Percentiles rank a stretch among this genome's conserved stretches.
Evolutionary conservation across 148 eudicot species (phyloP).

Genomic region (Persicaria tinctoria): DNA sequence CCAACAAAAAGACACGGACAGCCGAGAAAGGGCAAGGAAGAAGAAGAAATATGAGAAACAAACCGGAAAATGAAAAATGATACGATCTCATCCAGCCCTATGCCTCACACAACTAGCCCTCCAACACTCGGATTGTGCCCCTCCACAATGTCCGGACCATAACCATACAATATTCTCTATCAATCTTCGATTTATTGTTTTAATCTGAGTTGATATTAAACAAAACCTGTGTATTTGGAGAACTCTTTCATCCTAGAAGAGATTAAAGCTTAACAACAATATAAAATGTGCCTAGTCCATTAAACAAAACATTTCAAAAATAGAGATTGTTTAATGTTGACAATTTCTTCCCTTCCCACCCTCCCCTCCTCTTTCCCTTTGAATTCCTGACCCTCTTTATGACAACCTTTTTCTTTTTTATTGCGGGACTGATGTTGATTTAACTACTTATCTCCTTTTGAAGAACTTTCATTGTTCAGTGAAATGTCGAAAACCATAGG

Average conservation of each 20-base stretch:
- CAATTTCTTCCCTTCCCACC: not conserved
- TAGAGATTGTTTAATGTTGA: not conserved
- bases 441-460: not conserved
- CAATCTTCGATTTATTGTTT: too few relatives aligned
- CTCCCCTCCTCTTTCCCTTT: not conserved
- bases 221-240: not conserved
- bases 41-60: too few relatives aligned
- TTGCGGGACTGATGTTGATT: not conserved
- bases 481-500: not conserved
- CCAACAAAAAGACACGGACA: too few relatives aligned
- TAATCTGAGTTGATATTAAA: too few relatives aligned
- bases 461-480: not conserved
- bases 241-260: constrained; percentile 1
- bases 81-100: too few relatives aligned
- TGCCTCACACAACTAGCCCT: too few relatives aligned
- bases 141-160: too few relatives aligned
- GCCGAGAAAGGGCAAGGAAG: too few relatives aligned
- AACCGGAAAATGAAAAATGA: too few relatives aligned
- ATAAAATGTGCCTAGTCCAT: not conserved
- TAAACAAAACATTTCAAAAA: not conserved
- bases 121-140: too few relatives aligned
- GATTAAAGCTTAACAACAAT: not conserved
- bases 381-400: not conserved
- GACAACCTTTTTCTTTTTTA: not conserved
- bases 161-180: too few relatives aligned